These are phyloP conservation scores for Phialophora chinensis DNA, from an alignment of 2,329 filamentous ascomycete genomes.

Conservation along the genomic window DNA sequence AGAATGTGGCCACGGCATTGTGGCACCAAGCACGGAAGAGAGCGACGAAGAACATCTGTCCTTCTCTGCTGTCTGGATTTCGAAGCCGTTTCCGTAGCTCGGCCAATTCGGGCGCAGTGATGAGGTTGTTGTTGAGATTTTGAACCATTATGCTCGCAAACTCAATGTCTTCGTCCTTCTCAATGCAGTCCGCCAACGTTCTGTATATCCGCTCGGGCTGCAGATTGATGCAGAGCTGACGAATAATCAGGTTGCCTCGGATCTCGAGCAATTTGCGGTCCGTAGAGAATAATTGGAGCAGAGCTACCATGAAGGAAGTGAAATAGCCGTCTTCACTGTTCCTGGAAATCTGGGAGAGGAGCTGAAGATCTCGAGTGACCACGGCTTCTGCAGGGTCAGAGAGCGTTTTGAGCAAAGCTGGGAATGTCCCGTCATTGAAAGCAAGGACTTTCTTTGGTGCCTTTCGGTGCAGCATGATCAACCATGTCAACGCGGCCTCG, in stretches of 20 bases:
- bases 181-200: slow-evolving; percentile 92
- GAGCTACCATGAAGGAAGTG: slow-evolving; percentile 95
- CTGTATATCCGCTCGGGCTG: slow-evolving; percentile 95
- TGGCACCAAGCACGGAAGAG: slow-evolving; percentile 98
- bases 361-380: slow-evolving; percentile 89
- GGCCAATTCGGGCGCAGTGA: slow-evolving; percentile 91
- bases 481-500: slow-evolving; percentile 90
- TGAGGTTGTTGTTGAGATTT: slow-evolving; percentile 98
- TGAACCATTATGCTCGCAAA: slow-evolving; percentile 99
- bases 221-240: slow-evolving; percentile 89
- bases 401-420: slow-evolving; percentile 90
- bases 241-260: slow-evolving; percentile 92
- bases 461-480: slow-evolving; percentile 97
- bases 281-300: slow-evolving; percentile 93
- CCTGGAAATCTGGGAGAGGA: slow-evolving; percentile 92
- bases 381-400: slow-evolving; percentile 95
- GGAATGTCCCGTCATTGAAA: slow-evolving; percentile 97
- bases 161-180: slow-evolving; percentile 96
- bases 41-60: slow-evolving; percentile 92
- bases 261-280: slow-evolving; percentile 90
- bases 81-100: slow-evolving; percentile 88
- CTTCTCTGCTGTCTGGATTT: slow-evolving; percentile 92
- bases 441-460: slow-evolving; percentile 90
- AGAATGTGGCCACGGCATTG: slow-evolving; percentile 97
- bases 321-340: slow-evolving; percentile 99